Percentiles rank a stretch among this genome's conserved stretches.
Conservation (phyloP, 2,329 filamentous ascomycete genomes). For the Pseudocercospora eumusae region DNA sequence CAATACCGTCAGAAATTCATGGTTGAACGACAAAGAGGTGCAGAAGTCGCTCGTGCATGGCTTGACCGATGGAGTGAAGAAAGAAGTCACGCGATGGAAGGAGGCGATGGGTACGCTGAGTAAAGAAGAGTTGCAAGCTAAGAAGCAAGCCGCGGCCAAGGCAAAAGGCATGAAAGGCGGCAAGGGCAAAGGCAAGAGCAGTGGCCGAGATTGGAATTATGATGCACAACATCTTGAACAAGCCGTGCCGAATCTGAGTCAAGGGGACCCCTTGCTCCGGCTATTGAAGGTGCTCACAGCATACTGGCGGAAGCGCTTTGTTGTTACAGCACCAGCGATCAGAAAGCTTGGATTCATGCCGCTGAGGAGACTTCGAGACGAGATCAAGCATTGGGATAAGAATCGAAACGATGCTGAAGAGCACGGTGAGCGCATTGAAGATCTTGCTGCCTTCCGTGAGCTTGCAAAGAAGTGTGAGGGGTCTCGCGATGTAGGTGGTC, state of each 20-base stretch:
- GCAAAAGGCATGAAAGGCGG: conserved; percentile 44
- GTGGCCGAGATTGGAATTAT: conserved; percentile 68
- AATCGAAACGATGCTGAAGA: conserved; percentile 61
- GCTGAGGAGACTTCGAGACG: conserved; percentile 70
- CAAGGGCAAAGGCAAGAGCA: conserved; percentile 47
- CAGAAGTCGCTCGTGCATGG: conserved; percentile 76
- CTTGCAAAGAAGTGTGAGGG: conserved; percentile 71
- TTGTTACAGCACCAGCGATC: conserved; percentile 72
- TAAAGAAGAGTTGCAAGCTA: conserved; percentile 43
- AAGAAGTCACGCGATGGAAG: conserved; percentile 73
- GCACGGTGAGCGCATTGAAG: conserved; percentile 76
- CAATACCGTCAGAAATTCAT: conserved; percentile 81
- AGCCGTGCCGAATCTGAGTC: conserved; percentile 73
- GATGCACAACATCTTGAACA: conserved; percentile 69
- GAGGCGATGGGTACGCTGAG: conserved; percentile 62
- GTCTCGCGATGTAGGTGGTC: conserved; percentile 82
- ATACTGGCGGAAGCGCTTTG: conserved; percentile 88
- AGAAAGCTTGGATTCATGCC: conserved; percentile 89
- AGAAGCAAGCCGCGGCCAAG: conserved; percentile 39
- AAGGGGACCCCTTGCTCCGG: conserved; percentile 76
- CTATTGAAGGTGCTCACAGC: conserved; percentile 74
- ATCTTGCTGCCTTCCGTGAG: conserved; percentile 66
- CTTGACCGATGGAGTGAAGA: conserved; percentile 66
- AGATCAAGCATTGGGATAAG: conserved; percentile 69
- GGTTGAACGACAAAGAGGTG: conserved; percentile 75